Conservation (phyloP, 2,329 filamentous ascomycete species). For the Coleophoma eucalyptorum region DNA sequence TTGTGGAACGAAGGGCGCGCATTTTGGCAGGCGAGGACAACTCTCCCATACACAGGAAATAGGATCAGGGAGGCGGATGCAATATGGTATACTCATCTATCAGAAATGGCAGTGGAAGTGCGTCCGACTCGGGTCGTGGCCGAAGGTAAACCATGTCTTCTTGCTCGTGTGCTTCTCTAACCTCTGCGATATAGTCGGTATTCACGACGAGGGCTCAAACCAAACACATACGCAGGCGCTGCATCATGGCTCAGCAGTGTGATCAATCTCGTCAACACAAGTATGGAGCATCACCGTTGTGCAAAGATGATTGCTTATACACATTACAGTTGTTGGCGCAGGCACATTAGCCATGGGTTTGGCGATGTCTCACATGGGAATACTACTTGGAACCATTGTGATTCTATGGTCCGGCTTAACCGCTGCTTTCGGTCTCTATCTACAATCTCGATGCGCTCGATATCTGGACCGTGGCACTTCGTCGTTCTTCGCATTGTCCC, state of each 20-base stretch:
- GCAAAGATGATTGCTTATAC: constrained; percentile 16
- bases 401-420: constrained; percentile 90
- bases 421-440: constrained; percentile 88
- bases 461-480: constrained; percentile 87
- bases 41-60: too few relatives aligned
- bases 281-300: constrained; percentile 43
- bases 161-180: not conserved
- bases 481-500: constrained; percentile 95
- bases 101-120: constrained; percentile 13
- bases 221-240: constrained; percentile 60
- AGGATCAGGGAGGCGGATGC: too few relatives aligned
- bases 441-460: constrained; percentile 87
- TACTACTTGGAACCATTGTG: constrained; percentile 76
- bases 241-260: constrained; percentile 89
- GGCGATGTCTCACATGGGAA: constrained; percentile 93
- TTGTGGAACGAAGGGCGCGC: too few relatives aligned
- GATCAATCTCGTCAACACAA: constrained; percentile 95
- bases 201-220: constrained; percentile 52
- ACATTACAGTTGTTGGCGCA: constrained; percentile 73
- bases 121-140: constrained; percentile 18
- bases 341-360: constrained; percentile 76
- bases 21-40: too few relatives aligned
- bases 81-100: constrained; percentile 24
- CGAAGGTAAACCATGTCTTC: constrained; percentile 14
- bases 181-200: constrained; percentile 14